Percentiles rank a stretch among this genome's conserved stretches.
Evolutionary conservation across 2,329 filamentous ascomycete species (phyloP).

Genomic region (Trichophyton schoenleinii): DNA sequence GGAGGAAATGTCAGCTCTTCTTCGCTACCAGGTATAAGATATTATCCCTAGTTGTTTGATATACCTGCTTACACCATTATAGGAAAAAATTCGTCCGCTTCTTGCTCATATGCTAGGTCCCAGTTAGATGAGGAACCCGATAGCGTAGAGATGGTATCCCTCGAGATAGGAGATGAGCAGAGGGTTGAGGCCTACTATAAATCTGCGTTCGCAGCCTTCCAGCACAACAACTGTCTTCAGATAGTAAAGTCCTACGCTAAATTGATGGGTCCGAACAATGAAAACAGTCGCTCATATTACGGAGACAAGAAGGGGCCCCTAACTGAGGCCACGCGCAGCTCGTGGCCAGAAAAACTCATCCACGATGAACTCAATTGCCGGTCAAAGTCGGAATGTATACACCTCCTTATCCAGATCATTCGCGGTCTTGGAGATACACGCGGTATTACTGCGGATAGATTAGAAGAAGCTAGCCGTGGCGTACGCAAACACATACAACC

Average conservation of each 20-base stretch:
- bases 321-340: constrained; percentile 30
- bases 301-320: constrained; percentile 32
- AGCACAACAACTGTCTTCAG: constrained; percentile 34
- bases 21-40: neutral
- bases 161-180: constrained; percentile 29
- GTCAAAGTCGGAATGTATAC: constrained; percentile 31
- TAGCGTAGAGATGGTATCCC: constrained; percentile 7
- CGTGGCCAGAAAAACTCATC: constrained; percentile 19
- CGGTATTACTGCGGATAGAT: constrained; percentile 27
- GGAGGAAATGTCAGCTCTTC: neutral
- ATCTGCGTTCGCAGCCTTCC: constrained; percentile 30
- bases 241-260: constrained; percentile 37
- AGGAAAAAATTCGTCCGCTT: neutral
- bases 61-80: neutral
- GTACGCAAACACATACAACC: constrained; percentile 24
- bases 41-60: neutral
- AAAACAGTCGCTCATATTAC: constrained; percentile 38
- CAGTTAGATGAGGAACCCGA: neutral
- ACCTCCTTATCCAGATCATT: constrained; percentile 30
- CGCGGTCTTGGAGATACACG: constrained; percentile 24
- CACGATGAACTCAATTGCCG: constrained; percentile 40
- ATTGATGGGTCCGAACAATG: constrained; percentile 35
- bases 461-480: constrained; percentile 30
- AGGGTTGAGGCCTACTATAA: constrained; percentile 35
- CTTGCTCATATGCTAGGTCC: neutral